Conservation (phyloP, 768 basidiomycete genomes). For the Phylloporus scabripes region DNA sequence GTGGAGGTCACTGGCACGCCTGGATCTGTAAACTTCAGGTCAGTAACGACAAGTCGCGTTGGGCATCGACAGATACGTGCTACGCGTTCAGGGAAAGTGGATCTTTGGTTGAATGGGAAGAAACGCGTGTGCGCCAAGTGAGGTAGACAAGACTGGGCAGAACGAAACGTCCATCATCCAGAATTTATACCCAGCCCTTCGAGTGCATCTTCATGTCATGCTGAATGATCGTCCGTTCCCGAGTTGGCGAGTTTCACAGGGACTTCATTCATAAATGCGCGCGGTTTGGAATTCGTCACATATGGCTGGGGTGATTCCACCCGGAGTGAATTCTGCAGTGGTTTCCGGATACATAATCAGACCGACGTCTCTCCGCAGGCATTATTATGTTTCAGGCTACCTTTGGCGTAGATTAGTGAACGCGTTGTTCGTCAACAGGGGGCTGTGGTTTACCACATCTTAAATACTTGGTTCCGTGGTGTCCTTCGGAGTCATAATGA, state of each 20-base stretch:
- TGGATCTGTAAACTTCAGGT: background rate
- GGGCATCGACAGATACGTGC: conserved; percentile 4
- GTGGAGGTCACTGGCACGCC: background rate
- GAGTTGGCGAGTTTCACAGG: background rate
- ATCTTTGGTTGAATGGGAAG: background rate
- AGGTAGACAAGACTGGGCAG: background rate
- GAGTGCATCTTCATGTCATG: background rate
- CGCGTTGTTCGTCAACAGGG: background rate
- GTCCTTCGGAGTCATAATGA: background rate
- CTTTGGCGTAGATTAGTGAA: background rate
- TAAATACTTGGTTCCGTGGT: background rate
- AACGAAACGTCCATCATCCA: background rate
- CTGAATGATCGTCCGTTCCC: background rate
- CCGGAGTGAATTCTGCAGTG: background rate
- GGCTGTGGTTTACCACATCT: background rate
- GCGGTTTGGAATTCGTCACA: background rate
- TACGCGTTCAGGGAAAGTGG: background rate
- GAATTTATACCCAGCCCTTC: conserved; percentile 15
- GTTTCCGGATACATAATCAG: background rate
- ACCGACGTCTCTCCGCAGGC: background rate
- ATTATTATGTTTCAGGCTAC: background rate
- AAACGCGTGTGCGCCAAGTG: background rate
- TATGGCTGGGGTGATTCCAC: background rate
- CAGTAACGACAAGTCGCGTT: background rate
- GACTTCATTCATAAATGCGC: background rate